Conservation (phyloP, 306 rosid species). For the Pterocarpus santalinus region DNA sequence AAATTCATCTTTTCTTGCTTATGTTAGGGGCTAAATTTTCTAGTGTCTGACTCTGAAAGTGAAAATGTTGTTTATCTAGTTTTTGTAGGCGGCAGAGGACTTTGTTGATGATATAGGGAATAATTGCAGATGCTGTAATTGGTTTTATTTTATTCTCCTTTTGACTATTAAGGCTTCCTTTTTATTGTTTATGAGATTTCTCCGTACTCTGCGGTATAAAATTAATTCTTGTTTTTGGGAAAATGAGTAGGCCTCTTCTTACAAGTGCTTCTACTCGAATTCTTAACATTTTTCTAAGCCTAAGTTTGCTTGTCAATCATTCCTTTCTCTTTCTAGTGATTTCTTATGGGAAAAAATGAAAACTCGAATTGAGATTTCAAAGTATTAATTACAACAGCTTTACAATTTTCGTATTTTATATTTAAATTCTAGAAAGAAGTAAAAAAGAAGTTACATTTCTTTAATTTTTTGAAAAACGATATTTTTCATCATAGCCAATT, state of each 20-base stretch:
- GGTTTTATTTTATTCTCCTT: slow-evolving; percentile 4
- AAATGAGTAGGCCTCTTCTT: not conserved
- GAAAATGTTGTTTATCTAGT: not conserved
- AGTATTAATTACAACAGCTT: no score
- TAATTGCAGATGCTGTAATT: not conserved
- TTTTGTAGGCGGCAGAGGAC: not conserved
- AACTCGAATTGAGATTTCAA: no score
- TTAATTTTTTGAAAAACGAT: no score
- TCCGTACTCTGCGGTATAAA: not conserved
- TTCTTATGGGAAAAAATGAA: no score
- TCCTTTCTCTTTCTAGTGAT: no score
- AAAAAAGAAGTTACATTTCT: no score
- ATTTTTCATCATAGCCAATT: no score
- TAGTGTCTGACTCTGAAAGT: slow-evolving; percentile 18
- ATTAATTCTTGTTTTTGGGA: not conserved
- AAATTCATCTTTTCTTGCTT: not conserved
- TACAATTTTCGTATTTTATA: no score
- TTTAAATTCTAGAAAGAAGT: no score
- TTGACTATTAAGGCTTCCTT: not conserved
- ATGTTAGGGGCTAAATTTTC: not conserved
- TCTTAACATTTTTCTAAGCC: no score
- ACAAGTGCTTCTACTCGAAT: no score
- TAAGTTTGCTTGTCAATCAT: no score
- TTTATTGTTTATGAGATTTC: not conserved
- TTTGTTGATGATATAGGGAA: not conserved